phyloP scores from a whole-genome alignment of 2,329 filamentous ascomycete genomes.

The Pseudogymnoascus sp. region DNA sequence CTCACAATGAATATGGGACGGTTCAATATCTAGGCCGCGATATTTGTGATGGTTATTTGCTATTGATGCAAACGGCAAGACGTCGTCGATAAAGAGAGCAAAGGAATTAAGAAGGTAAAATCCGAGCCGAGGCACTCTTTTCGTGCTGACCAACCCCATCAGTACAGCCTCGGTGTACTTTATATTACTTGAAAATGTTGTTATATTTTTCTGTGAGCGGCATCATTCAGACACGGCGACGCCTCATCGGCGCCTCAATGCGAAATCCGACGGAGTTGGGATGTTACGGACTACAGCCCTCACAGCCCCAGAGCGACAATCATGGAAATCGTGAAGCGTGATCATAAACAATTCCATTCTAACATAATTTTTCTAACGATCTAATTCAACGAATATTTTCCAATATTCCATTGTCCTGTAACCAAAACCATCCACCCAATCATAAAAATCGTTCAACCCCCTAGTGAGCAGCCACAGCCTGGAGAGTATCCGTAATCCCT shows the following conservation, averaged over 20 bases:
- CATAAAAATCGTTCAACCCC: neutral
- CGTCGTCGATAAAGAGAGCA: neutral
- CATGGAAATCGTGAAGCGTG: neutral
- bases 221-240: neutral
- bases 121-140: neutral
- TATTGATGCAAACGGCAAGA: neutral
- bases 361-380: neutral
- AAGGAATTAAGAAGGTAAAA: neutral
- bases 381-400: neutral
- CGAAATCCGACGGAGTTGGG: neutral
- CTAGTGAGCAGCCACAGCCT: neutral
- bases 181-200: neutral
- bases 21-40: neutral
- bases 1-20: neutral
- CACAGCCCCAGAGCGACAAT: neutral
- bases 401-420: neutral
- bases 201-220: neutral
- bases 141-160: neutral
- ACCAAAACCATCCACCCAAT: neutral
- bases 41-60: neutral
- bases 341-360: neutral
- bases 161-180: neutral
- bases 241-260: neutral
- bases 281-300: neutral
- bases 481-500: neutral